Percentiles rank a stretch among this genome's conserved stretches.
phyloP scores from a whole-genome alignment of 345 rosid genomes.

The Eucalyptus pumila region DNA sequence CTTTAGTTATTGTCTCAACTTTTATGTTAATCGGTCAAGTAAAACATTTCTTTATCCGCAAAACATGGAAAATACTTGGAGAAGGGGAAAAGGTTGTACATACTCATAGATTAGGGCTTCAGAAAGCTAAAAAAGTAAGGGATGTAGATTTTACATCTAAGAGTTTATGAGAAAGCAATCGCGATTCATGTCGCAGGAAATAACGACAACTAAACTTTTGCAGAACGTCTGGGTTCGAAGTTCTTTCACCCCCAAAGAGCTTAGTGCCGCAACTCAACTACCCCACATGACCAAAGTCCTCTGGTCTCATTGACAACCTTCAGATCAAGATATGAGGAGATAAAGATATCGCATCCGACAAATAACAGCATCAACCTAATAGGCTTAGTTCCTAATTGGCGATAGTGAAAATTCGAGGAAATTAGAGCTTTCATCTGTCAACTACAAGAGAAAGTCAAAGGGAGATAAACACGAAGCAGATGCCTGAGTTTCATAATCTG shows the following conservation, averaged over 20 bases:
- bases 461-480: background rate
- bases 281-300: background rate
- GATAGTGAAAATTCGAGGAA: background rate
- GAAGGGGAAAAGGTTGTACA: background rate
- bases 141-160: background rate
- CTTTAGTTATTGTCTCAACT: background rate
- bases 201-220: background rate
- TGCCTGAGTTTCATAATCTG: background rate
- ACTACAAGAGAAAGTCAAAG: background rate
- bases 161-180: background rate
- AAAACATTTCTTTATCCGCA: background rate
- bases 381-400: background rate
- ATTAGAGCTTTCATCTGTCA: background rate
- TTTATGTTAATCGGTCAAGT: background rate
- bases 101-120: background rate
- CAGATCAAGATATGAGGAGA: background rate
- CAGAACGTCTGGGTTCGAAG: background rate
- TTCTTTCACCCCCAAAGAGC: background rate
- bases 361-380: background rate
- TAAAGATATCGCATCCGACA: background rate
- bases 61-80: background rate
- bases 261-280: background rate
- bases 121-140: background rate
- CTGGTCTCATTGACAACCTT: background rate
- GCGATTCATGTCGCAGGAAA: background rate